phyloP scores from a whole-genome alignment of 352 stramenopile species.

The Phytophthora constricta region DNA sequence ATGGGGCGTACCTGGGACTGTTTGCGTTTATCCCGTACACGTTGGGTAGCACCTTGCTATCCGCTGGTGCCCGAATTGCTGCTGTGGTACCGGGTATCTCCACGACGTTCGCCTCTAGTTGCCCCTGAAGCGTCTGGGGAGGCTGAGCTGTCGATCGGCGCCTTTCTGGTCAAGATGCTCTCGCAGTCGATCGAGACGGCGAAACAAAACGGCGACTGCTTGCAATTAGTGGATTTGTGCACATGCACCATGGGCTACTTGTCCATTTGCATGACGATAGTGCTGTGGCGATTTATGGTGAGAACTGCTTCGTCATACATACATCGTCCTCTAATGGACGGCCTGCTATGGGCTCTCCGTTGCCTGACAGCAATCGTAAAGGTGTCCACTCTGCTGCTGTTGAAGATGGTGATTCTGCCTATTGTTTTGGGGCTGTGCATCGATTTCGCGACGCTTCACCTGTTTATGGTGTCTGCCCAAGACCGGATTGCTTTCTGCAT shows the following conservation, averaged over 20 bases:
- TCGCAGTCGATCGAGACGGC: conserved; percentile 61
- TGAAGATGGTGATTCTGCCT: conserved; percentile 98
- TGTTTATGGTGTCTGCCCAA: conserved; percentile 88
- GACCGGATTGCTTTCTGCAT: conserved; percentile 86
- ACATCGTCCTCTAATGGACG: conserved; percentile 80
- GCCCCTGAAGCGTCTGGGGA: conserved; percentile 27
- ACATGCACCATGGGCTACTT: conserved; percentile 83
- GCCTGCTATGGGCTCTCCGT: conserved; percentile 78
- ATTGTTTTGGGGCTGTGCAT: conserved; percentile 94
- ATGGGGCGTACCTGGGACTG: conserved; percentile 96
- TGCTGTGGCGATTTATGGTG: conserved; percentile 88
- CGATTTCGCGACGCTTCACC: conserved; percentile 90
- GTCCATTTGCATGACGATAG: conserved; percentile 85
- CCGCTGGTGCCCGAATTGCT: conserved; percentile 67
- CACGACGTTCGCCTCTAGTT: conserved; percentile 32
- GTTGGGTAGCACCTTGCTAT: conserved; percentile 91
- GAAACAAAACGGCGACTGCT: conserved; percentile 73
- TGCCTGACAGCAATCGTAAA: conserved; percentile 92
- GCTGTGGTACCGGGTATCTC: conserved; percentile 52
- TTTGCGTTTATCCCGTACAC: conserved; percentile 97
- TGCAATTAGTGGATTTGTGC: conserved; percentile 86
- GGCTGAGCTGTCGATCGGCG: conserved; percentile 28
- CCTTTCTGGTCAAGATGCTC: conserved; percentile 64
- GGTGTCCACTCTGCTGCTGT: conserved; percentile 94
- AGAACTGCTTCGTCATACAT: conserved; percentile 86